Base-by-base conservation (phyloP, 2,329 filamentous ascomycete species). In the Aureobasidium sp. region DNA sequence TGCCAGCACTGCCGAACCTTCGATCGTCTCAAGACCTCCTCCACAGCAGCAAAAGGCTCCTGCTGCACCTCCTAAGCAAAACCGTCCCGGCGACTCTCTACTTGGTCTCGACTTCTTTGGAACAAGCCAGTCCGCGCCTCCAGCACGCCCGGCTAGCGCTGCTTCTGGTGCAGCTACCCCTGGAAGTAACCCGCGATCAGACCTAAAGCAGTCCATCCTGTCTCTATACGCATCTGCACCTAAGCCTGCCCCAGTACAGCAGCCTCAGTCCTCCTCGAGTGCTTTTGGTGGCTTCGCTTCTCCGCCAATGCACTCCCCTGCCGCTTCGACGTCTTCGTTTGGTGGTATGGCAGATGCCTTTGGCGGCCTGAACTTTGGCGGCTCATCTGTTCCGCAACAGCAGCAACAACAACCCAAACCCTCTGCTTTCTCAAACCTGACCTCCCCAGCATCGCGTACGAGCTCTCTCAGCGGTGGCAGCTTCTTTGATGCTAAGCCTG, bases 151-250 rank as follows among this genome's bases (percentile, higher is more conserved):
- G n/a, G 84, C 89, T 6, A 96, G 90, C 75, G 90, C 90, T 21
- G 83, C 86, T 4, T 84, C 86, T 19, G 82, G 85, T 13, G 76
- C 82, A 47, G 69, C 70, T 27, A 80, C 81, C 5, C 72, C 80
- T 3, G 78, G 78, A 19, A 81, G 81, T 13, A 86, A 89, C 67
- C 95, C 91, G 47, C 82, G 94, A 63, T 92, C 93, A 2, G 94
- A 99, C 71, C 78, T 99, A 62, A 99, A 99, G 75, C 93, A 96
- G 74, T 97, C 93, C 2, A 99, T 99, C 63, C 77, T 99, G 51
- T 99, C 94, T 8, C 81, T 99, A 17, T 99, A 99, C 71, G 90
- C 92, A 11, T 88, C 90, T 8, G 84, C 84, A 5, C 88, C 91
- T 1, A 88, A 90, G 69, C 85, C 89, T n/a, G 87, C 89, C 67